Evolutionary conservation across 306 rosid genomes (phyloP), one percentile per base, ranked within the genome.

Genomic region (Medicago arabica): DNA sequence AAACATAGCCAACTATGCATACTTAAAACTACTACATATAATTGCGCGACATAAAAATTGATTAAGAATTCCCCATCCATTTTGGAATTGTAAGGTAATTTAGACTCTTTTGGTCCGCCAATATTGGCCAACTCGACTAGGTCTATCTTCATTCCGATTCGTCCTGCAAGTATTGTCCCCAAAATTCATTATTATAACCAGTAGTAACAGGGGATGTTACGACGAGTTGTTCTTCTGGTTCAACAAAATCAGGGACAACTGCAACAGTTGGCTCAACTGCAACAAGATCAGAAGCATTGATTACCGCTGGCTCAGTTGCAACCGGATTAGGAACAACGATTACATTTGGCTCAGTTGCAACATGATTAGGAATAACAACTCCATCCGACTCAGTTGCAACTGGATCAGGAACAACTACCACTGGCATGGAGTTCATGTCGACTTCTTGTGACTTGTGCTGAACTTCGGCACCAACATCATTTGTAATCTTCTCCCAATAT

Each of bases 161-260:
- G 74, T 94, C 98, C 1, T 92, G 90, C 88, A 94, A 88, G 81
- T 88, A 91, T 68, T 86, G 92, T 71, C 91, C 89, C 97, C 98
- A 94, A 71, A 91, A 94, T 17, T 78, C 46, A 16, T 89, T 96
- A 84, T 90, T 94, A 46, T 70, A 87, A 60, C 94, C 91, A 4
- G 87, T 75, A 23, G 85, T 61, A 39, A 62, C 78, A 9, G 80
- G 43, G 36, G 83, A 53, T 41, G 76, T 36, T 65, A 34, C 88
- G 17, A 44, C 72, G 18, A 71, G 81, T 69, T 75, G 83, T 69
- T 83, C 91, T 66, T 74, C 68, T 6, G 83, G 74, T 83, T 28
- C 31, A 28, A 28, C 31, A 28, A 28, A 28, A 3, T 28, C 31
- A 28, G 31, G 31, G 86, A 34, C 31, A 34, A 34, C 38, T 34